phyloP scores from a whole-genome alignment of 345 rosid species.

The Gossypium raimondii region DNA sequence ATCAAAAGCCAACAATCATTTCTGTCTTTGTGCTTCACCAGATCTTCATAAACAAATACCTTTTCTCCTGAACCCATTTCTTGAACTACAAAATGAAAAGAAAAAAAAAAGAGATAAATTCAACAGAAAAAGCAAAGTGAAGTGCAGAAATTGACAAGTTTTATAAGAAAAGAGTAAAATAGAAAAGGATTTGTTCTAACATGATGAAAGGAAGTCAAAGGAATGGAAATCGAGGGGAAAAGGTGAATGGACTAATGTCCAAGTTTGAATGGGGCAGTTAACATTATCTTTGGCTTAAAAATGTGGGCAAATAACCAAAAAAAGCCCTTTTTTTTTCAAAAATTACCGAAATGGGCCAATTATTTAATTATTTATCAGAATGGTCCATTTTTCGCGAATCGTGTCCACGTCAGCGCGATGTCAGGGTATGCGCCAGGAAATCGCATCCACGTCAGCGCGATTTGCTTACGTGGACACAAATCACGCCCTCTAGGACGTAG shows the following conservation, averaged over 20 bases:
- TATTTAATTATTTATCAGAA: too few relatives aligned
- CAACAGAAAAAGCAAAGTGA: not conserved
- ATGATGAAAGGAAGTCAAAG: not conserved
- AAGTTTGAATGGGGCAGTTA: not conserved
- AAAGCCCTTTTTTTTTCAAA: too few relatives aligned
- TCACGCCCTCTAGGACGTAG: too few relatives aligned
- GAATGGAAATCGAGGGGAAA: not conserved
- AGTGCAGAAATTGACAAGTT: not conserved
- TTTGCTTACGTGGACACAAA: too few relatives aligned
- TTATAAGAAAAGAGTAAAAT: not conserved
- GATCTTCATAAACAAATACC: slow-evolving; percentile 41
- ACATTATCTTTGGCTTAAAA: not conserved
- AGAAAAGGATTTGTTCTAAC: not conserved
- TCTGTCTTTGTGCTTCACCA: slow-evolving; percentile 49
- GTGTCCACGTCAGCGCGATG: too few relatives aligned
- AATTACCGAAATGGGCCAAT: too few relatives aligned
- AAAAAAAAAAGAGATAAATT: not conserved
- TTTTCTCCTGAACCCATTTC: slow-evolving; percentile 32
- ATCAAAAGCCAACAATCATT: slow-evolving; percentile 65
- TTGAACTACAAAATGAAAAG: not conserved
- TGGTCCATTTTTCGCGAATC: too few relatives aligned
- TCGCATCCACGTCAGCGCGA: too few relatives aligned
- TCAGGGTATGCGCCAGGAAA: too few relatives aligned
- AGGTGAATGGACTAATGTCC: not conserved
- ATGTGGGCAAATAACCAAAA: too few relatives aligned